Evolutionary conservation across 768 basidiomycete species (phyloP).

Genomic region (Brasilioporus rufonigricans): DNA sequence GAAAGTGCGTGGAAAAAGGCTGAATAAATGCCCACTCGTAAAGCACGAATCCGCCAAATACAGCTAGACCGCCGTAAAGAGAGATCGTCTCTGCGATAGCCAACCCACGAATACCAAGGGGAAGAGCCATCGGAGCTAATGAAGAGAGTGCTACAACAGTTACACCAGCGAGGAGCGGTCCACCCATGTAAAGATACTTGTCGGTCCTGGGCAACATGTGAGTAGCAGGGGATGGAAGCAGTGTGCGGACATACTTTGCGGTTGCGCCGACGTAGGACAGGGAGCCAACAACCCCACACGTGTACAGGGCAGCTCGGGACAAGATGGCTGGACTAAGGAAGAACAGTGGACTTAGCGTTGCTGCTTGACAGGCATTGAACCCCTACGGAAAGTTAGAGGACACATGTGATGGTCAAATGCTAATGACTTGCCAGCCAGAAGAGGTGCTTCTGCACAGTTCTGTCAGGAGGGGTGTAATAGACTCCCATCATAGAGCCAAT

Average conservation of each 20-base stretch:
- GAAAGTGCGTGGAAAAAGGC: neutral
- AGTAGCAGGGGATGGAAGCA: neutral
- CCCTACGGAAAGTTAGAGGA: conserved; percentile 41
- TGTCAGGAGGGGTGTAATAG: conserved; percentile 76
- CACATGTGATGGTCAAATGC: neutral
- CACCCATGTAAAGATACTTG: conserved; percentile 82
- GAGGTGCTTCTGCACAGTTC: conserved; percentile 69
- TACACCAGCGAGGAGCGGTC: conserved; percentile 84
- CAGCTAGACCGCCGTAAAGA: conserved; percentile 85
- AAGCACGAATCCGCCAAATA: conserved; percentile 84
- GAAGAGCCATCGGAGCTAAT: conserved; percentile 88
- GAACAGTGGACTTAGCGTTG: conserved; percentile 84
- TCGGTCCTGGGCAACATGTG: conserved; percentile 50
- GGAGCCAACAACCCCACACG: conserved; percentile 80
- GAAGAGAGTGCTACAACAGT: conserved; percentile 84
- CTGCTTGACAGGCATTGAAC: conserved; percentile 85
- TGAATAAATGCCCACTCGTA: conserved; percentile 61
- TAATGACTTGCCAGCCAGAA: conserved; percentile 67
- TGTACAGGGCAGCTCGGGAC: conserved; percentile 85
- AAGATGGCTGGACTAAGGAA: conserved; percentile 84
- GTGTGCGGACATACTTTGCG: conserved; percentile 50
- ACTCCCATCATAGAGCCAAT: conserved; percentile 87
- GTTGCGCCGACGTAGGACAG: conserved; percentile 88
- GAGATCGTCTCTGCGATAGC: conserved; percentile 75
- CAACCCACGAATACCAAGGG: conserved; percentile 74